These are phyloP conservation scores for Chamaenerion angustifolium DNA, from an alignment of 345 rosid genomes.

Conservation along the genomic window DNA sequence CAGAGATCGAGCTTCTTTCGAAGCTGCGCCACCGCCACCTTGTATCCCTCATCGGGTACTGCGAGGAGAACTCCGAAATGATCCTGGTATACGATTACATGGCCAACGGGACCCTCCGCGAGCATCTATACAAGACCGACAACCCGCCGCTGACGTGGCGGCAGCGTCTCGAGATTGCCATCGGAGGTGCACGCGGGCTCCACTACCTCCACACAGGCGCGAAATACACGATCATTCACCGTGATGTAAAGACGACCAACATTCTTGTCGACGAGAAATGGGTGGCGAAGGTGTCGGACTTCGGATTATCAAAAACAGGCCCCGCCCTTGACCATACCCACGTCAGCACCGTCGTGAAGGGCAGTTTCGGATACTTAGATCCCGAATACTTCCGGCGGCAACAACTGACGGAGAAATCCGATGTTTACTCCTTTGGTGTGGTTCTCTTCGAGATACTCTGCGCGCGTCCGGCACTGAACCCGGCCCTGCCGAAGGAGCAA, in stretches of 20 bases:
- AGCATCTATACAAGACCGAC: constrained; percentile 19
- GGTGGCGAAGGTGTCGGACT: constrained; percentile 29
- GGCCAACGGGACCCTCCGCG: constrained; percentile 19
- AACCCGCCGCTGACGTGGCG: constrained; percentile 18
- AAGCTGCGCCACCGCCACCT: constrained; percentile 21
- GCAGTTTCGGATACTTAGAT: constrained; percentile 26
- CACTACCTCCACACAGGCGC: constrained; percentile 22
- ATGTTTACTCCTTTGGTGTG: constrained; percentile 71
- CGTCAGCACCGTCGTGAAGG: constrained; percentile 24
- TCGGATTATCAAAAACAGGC: constrained; percentile 20
- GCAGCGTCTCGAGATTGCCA: constrained; percentile 21
- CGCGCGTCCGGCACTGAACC: constrained; percentile 83
- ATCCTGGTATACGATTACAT: constrained; percentile 21
- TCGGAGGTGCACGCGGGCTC: constrained; percentile 21
- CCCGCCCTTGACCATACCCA: constrained; percentile 13
- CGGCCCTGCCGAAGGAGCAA: constrained; percentile 73
- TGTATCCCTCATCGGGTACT: constrained; percentile 19
- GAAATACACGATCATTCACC: constrained; percentile 18
- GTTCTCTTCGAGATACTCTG: constrained; percentile 75
- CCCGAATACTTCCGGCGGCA: constrained; percentile 21
- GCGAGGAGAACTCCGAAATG: constrained; percentile 20
- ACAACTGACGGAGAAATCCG: constrained; percentile 19
- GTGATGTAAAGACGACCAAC: constrained; percentile 27
- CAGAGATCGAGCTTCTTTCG: constrained; percentile 26
- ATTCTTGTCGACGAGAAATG: constrained; percentile 20